Evolutionary conservation across 1,284 basidiomycete species (phyloP).

Genomic region (Ceratobasidium sp.): DNA sequence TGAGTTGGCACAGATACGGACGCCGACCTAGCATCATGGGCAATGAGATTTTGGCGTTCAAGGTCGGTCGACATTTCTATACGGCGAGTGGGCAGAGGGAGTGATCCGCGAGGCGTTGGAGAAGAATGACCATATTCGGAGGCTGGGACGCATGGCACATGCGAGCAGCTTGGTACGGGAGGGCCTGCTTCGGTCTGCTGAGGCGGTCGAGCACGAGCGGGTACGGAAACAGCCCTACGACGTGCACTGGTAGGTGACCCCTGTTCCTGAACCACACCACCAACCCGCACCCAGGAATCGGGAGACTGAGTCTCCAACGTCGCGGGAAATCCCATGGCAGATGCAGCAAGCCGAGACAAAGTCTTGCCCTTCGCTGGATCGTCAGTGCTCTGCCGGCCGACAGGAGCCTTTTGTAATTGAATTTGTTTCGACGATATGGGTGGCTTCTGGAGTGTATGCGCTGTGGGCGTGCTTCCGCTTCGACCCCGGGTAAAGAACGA

Average conservation of each 20-base stretch:
- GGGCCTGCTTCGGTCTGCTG: background rate
- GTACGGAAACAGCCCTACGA: constrained; percentile 22
- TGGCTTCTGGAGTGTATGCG: constrained; percentile 15
- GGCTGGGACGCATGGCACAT: background rate
- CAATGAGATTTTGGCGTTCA: background rate
- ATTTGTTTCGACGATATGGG: background rate
- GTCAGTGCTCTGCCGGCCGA: background rate
- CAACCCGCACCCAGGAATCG: constrained; percentile 19
- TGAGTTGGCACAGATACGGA: background rate
- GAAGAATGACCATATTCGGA: background rate
- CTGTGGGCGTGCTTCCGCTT: constrained; percentile 18
- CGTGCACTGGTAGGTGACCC: background rate
- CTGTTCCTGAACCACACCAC: background rate
- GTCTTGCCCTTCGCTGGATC: background rate
- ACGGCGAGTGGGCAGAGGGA: background rate
- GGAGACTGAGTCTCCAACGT: background rate
- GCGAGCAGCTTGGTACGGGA: background rate
- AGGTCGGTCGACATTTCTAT: constrained; percentile 3
- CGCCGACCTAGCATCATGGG: background rate
- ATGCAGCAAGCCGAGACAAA: background rate
- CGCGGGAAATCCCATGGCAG: background rate
- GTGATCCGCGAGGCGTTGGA: background rate
- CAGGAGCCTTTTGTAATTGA: background rate
- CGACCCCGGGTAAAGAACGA: constrained; percentile 20
- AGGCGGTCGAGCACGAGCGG: constrained; percentile 7